Conservation (phyloP, 371 early-diverging fungal species). For the Lichtheimia ramosa region DNA sequence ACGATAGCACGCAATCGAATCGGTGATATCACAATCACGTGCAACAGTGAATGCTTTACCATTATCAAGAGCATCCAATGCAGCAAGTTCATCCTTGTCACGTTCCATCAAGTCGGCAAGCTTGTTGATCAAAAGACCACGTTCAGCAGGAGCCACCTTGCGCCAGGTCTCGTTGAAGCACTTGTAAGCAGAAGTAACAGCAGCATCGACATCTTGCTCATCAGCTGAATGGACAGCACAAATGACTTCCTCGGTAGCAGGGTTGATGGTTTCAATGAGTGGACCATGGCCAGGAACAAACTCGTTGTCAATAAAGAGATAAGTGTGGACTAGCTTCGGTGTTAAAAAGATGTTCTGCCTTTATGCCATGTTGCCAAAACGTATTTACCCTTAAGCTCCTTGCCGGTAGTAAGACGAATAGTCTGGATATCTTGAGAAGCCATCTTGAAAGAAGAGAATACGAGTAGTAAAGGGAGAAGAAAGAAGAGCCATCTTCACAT, state of each 20-base stretch:
- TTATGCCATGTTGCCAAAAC: neutral
- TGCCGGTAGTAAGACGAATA: conserved; percentile 19
- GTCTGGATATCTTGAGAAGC: conserved; percentile 22
- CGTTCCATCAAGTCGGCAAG: conserved; percentile 78
- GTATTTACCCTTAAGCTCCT: conserved; percentile 21
- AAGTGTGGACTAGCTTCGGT: conserved; percentile 35
- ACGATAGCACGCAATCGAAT: conserved; percentile 71
- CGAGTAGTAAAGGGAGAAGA: neutral
- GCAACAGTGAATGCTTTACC: conserved; percentile 80
- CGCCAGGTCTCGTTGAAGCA: conserved; percentile 73
- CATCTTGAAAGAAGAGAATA: conserved; percentile 6
- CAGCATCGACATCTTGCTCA: conserved; percentile 72
- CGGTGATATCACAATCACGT: conserved; percentile 64
- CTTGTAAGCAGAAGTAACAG: conserved; percentile 72
- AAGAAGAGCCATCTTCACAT: neutral
- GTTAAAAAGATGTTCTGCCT: too few relatives aligned
- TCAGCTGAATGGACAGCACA: conserved; percentile 73
- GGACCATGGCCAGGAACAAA: conserved; percentile 69
- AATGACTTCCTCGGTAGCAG: conserved; percentile 72
- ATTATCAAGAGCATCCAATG: conserved; percentile 81
- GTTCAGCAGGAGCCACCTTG: conserved; percentile 56
- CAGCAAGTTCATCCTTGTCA: conserved; percentile 69
- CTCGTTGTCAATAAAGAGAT: conserved; percentile 75
- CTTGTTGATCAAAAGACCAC: conserved; percentile 44
- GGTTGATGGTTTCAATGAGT: conserved; percentile 61